phyloP scores from a whole-genome alignment of 306 rosid species.

The Cicer pinnatifidum region DNA sequence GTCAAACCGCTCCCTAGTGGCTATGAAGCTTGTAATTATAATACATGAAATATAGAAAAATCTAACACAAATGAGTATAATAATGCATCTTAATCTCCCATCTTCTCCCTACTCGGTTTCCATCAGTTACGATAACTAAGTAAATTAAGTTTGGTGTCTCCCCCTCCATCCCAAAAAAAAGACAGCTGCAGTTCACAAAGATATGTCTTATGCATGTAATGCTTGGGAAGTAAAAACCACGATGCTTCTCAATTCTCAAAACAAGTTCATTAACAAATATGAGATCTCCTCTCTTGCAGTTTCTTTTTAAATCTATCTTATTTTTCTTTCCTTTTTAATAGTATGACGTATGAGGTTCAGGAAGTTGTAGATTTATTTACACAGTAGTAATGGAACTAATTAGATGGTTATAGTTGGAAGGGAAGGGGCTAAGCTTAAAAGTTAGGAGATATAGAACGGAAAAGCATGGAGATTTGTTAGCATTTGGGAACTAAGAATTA shows the following conservation, averaged over 20 bases:
- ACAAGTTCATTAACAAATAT: conserved; percentile 20
- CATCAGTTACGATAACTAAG: not conserved
- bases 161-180: not conserved
- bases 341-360: conserved; percentile 8
- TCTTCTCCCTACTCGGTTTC: conserved; percentile 1
- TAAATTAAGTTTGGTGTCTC: not conserved
- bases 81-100: conserved; percentile 20
- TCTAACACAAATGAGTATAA: not conserved
- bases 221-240: conserved; percentile 1
- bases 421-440: not conserved
- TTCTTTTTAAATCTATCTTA: not conserved
- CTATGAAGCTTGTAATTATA: not conserved
- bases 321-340: conserved; percentile 12
- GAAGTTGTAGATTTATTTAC: conserved; percentile 2
- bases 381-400: not conserved
- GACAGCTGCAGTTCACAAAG: not conserved
- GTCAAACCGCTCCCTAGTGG: not conserved
- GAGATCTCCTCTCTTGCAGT: conserved; percentile 29
- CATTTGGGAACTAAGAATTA: conserved; percentile 11
- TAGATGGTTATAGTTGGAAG: not conserved
- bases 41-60: conserved; percentile 18
- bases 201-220: not conserved
- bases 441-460: conserved; percentile 2
- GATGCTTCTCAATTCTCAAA: conserved; percentile 13
- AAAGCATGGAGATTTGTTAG: conserved; percentile 5